Conservation (phyloP, 2,329 filamentous ascomycete species). For the Curvularia lunata region DNA sequence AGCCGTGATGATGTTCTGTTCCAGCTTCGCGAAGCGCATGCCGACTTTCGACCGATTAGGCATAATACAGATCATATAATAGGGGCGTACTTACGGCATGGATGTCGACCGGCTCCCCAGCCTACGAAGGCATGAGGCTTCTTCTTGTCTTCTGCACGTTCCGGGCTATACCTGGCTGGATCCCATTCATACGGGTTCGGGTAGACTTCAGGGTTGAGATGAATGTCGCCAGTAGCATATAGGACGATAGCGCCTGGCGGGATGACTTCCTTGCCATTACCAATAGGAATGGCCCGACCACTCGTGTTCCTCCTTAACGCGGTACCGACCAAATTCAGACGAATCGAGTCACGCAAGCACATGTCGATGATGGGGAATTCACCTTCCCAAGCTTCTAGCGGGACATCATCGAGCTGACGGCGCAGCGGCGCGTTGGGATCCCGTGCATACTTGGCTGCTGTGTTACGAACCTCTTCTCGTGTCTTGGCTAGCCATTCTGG, state of each 20-base stretch:
- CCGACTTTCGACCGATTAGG: not conserved
- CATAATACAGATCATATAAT: not conserved
- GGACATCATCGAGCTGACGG: slow-evolving; percentile 53
- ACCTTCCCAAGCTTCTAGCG: slow-evolving; percentile 61
- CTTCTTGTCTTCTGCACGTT: slow-evolving; percentile 56
- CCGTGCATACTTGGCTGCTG: slow-evolving; percentile 53
- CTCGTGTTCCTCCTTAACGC: slow-evolving; percentile 61
- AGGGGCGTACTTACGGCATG: slow-evolving; percentile 41
- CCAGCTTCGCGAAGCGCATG: not conserved
- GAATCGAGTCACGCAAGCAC: slow-evolving; percentile 61
- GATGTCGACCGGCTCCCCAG: slow-evolving; percentile 52
- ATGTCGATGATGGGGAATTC: slow-evolving; percentile 62
- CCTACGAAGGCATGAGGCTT: slow-evolving; percentile 43
- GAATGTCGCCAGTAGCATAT: slow-evolving; percentile 57
- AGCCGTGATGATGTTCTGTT: not conserved
- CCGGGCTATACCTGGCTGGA: slow-evolving; percentile 57
- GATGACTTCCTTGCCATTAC: slow-evolving; percentile 56
- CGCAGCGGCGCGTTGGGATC: slow-evolving; percentile 44
- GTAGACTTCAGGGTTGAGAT: slow-evolving; percentile 59
- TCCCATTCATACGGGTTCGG: slow-evolving; percentile 58
- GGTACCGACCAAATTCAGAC: slow-evolving; percentile 57
- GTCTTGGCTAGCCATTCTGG: slow-evolving; percentile 55
- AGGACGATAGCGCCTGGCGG: slow-evolving; percentile 56
- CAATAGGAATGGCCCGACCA: slow-evolving; percentile 54
- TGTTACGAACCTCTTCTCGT: slow-evolving; percentile 56